Percentiles rank a stretch among this genome's conserved stretches.
These are phyloP conservation scores for Tolypocladium guangdongense DNA, from an alignment of 2,329 filamentous ascomycete species.

Conservation along the genomic window DNA sequence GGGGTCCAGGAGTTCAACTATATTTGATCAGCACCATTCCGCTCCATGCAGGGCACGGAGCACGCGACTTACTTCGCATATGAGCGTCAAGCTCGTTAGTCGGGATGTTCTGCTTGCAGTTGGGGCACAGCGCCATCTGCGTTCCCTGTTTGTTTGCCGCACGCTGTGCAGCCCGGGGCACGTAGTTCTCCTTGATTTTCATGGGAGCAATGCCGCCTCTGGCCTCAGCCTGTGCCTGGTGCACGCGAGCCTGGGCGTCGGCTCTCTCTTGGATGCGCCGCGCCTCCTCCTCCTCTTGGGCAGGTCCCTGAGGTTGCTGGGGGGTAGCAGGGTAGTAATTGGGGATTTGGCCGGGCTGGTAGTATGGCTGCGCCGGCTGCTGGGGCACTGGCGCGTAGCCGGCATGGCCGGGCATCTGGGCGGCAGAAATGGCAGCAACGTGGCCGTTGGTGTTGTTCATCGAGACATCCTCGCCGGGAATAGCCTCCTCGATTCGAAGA, in stretches of 20 bases:
- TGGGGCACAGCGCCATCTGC: slow-evolving; percentile 72
- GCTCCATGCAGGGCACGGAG: neutral
- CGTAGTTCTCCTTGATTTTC: slow-evolving; percentile 90
- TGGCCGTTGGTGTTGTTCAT: slow-evolving; percentile 34
- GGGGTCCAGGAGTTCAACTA: slow-evolving; percentile 84
- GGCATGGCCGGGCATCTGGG: slow-evolving; percentile 30
- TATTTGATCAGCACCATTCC: slow-evolving; percentile 22
- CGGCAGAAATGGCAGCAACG: neutral
- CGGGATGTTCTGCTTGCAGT: slow-evolving; percentile 84
- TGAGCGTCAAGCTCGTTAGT: slow-evolving; percentile 82
- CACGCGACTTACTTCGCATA: slow-evolving; percentile 60
- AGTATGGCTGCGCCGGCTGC: slow-evolving; percentile 17
- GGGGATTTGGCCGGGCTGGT: slow-evolving; percentile 25
- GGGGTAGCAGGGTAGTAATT: slow-evolving; percentile 11
- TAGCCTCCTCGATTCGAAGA: slow-evolving; percentile 86
- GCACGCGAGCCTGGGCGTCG: slow-evolving; percentile 51
- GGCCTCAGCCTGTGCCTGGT: slow-evolving; percentile 69
- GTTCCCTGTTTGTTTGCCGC: slow-evolving; percentile 53
- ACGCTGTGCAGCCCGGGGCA: slow-evolving; percentile 69
- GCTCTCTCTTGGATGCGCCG: slow-evolving; percentile 52
- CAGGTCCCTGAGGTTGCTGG: slow-evolving; percentile 21
- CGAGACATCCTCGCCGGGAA: slow-evolving; percentile 58
- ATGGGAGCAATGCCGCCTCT: slow-evolving; percentile 58
- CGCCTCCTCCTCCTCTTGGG: slow-evolving; percentile 52
- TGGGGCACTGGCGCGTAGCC: slow-evolving; percentile 29